These are phyloP conservation scores for Syzygium syzygioides DNA, from an alignment of 441 rosid species.

Conservation along the genomic window DNA sequence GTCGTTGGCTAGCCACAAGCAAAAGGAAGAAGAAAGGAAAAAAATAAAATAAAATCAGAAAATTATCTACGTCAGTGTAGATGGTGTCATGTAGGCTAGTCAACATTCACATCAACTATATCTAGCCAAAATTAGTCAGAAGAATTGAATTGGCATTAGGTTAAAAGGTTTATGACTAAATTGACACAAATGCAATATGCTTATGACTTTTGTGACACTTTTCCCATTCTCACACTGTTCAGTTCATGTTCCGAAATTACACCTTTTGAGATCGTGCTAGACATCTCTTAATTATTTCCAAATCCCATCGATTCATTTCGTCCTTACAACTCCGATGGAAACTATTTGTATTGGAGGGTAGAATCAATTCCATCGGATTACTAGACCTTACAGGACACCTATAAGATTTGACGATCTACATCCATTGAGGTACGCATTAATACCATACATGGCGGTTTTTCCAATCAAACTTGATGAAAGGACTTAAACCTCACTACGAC, in stretches of 20 bases:
- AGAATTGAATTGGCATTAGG: no score
- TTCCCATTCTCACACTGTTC: not conserved
- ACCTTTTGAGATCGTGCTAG: not conserved
- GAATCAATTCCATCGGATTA: not conserved
- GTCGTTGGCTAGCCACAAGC: no score
- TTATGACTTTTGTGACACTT: no score
- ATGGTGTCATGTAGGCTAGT: no score
- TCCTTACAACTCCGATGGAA: not conserved
- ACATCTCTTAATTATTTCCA: not conserved
- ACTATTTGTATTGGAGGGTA: fast-evolving
- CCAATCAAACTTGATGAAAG: fast-evolving
- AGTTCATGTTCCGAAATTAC: not conserved
- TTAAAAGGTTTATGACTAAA: no score
- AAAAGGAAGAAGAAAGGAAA: no score
- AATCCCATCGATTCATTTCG: not conserved
- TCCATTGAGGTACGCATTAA: fast-evolving
- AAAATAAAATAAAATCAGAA: no score
- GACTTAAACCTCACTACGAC: not conserved
- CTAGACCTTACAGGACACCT: fast-evolving
- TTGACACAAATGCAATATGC: no score
- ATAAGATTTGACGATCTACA: not conserved
- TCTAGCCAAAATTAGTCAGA: no score
- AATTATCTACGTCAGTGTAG: no score
- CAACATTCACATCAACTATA: no score
- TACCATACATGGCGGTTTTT: no score